Evolutionary conservation across 805 yeast species (phyloP).

Genomic region (Metschnikowia lunata): DNA sequence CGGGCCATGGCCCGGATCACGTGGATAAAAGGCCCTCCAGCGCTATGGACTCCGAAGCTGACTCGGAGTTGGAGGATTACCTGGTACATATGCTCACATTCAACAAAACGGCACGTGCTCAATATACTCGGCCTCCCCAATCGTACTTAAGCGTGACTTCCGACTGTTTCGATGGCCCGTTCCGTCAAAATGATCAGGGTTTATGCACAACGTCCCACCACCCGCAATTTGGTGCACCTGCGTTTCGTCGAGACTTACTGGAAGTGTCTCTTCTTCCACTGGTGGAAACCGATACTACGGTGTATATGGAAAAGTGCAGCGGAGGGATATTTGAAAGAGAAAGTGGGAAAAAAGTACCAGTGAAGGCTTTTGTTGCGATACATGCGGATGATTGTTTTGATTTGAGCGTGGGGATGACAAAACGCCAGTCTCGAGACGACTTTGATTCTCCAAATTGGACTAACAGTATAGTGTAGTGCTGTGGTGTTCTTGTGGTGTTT

Average conservation of each 20-base stretch:
- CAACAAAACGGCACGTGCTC: conserved; percentile 15
- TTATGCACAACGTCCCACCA: conserved; percentile 6
- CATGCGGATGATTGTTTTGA: too few relatives aligned
- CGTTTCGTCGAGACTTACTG: not conserved
- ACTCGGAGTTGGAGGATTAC: conserved; percentile 15
- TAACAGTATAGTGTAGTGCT: too few relatives aligned
- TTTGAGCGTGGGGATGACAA: too few relatives aligned
- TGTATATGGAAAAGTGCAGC: conserved; percentile 8
- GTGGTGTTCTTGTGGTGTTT: too few relatives aligned
- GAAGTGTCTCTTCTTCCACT: conserved; percentile 2
- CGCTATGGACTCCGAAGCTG: conserved; percentile 6
- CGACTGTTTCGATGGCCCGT: conserved; percentile 12
- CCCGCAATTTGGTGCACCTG: conserved; percentile 9
- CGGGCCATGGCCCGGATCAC: too few relatives aligned
- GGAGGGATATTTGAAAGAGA: not conserved
- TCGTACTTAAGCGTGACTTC: conserved; percentile 2
- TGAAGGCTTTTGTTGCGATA: not conserved
- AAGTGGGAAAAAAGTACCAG: not conserved
- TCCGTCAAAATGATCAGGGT: not conserved
- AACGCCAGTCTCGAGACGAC: too few relatives aligned
- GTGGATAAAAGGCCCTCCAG: too few relatives aligned
- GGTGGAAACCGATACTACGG: conserved; percentile 4
- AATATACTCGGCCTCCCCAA: conserved; percentile 13
- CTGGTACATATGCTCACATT: conserved; percentile 16
- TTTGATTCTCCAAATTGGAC: too few relatives aligned